Conservation (phyloP, 768 basidiomycete genomes). For the Boletus vinaceobasis region DNA sequence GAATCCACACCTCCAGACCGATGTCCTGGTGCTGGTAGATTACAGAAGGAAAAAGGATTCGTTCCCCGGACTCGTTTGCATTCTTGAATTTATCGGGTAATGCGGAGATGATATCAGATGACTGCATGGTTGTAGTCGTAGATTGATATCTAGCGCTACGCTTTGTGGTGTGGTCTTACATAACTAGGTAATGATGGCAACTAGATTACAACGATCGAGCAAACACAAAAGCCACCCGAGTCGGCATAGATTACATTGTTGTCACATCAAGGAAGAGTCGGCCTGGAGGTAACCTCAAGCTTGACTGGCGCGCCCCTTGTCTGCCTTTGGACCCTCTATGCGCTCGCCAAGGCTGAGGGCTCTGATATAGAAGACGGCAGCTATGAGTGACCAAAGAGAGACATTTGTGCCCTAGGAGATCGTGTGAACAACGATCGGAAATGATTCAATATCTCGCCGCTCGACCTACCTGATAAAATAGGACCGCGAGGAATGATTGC, state of each 20-base stretch:
- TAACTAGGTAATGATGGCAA: neutral
- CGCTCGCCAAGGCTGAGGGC: slow-evolving; percentile 66
- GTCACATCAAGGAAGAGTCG: neutral
- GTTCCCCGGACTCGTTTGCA: slow-evolving; percentile 60
- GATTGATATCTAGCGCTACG: neutral
- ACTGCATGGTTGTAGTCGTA: slow-evolving; percentile 10
- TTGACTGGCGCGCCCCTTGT: slow-evolving; percentile 54
- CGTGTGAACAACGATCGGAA: neutral
- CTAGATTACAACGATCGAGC: neutral
- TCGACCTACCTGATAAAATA: slow-evolving; percentile 74
- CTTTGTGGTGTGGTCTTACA: slow-evolving; percentile 3
- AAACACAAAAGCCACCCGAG: neutral
- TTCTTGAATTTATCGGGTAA: slow-evolving; percentile 54
- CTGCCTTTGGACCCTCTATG: slow-evolving; percentile 62
- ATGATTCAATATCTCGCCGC: neutral
- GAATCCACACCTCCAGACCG: slow-evolving; percentile 56
- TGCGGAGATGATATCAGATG: slow-evolving; percentile 51
- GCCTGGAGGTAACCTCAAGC: slow-evolving; percentile 39
- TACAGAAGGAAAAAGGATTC: slow-evolving; percentile 77
- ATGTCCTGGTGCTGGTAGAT: slow-evolving; percentile 56
- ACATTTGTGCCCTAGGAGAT: slow-evolving; percentile 74
- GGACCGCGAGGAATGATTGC: slow-evolving; percentile 57
- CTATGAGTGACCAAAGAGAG: slow-evolving; percentile 75
- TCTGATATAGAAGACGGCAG: slow-evolving; percentile 61
- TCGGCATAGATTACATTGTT: neutral